Evolutionary conservation across 345 rosid species (phyloP).

Genomic region (Salix caprea): DNA sequence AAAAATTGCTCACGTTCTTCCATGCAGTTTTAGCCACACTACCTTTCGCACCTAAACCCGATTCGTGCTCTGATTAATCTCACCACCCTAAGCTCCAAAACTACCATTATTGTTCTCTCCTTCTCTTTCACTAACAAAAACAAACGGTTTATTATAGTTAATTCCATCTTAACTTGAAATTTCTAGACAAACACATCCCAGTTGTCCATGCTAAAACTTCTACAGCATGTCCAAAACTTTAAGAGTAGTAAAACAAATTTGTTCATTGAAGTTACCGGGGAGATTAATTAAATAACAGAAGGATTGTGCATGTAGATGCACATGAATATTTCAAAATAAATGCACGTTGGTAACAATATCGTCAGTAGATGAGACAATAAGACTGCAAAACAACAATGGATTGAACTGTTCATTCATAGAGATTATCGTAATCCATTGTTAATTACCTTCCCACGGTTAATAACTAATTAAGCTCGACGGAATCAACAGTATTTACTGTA

Average conservation of each 20-base stretch:
- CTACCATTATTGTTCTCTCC: neutral
- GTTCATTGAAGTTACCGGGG: neutral
- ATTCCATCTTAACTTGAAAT: neutral
- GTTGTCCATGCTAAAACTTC: neutral
- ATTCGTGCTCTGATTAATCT: conserved; percentile 1
- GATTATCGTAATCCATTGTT: conserved; percentile 1
- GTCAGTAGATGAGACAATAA: neutral
- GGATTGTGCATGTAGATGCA: neutral
- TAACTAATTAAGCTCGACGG: conserved; percentile 3
- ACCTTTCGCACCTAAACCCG: conserved; percentile 9
- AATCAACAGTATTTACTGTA: conserved; percentile 6
- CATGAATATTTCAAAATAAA: neutral
- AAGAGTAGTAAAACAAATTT: neutral
- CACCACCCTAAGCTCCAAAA: neutral
- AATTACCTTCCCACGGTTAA: neutral
- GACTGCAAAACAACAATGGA: neutral
- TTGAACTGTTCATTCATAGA: neutral
- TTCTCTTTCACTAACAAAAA: neutral
- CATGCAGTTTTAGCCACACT: conserved; percentile 29
- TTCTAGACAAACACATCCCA: neutral
- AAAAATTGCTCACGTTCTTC: conserved; percentile 38
- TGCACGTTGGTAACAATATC: neutral
- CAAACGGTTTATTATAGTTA: neutral
- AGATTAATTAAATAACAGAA: neutral
- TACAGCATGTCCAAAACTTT: neutral